These are phyloP conservation scores for Colletotrichum melonis DNA, from an alignment of 2,329 filamentous ascomycete species.

Conservation along the genomic window DNA sequence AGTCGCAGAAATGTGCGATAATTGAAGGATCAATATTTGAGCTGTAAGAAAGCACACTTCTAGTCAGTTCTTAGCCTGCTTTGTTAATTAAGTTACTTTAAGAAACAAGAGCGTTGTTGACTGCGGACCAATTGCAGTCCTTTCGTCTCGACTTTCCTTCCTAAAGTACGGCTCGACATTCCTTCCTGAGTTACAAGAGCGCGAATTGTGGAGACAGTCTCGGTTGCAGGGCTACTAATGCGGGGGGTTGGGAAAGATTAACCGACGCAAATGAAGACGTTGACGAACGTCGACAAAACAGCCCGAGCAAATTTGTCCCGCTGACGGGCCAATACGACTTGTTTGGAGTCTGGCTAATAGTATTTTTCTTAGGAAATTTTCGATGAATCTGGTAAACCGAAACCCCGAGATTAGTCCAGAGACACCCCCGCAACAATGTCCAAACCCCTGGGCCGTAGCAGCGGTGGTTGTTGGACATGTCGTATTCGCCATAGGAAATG, in stretches of 20 bases:
- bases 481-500: constrained; percentile 44
- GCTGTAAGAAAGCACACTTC: neutral
- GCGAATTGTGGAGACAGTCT: neutral
- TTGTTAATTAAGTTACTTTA: neutral
- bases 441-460: constrained; percentile 30
- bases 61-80: neutral
- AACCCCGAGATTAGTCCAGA: neutral
- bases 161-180: constrained; percentile 10
- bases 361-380: neutral
- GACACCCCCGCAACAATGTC: neutral
- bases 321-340: neutral
- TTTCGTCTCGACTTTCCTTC: constrained; percentile 23
- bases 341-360: neutral
- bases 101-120: neutral
- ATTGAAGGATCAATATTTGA: too few species aligned
- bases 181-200: neutral
- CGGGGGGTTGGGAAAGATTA: constrained; percentile 3
- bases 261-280: neutral
- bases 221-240: neutral
- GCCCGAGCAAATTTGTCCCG: neutral
- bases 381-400: neutral
- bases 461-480: constrained; percentile 44
- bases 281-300: neutral
- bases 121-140: neutral
- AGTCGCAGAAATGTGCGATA: too few species aligned